These are phyloP conservation scores for Plantago lanceolata DNA, from an alignment of 305 asterid species.

Conservation along the genomic window DNA sequence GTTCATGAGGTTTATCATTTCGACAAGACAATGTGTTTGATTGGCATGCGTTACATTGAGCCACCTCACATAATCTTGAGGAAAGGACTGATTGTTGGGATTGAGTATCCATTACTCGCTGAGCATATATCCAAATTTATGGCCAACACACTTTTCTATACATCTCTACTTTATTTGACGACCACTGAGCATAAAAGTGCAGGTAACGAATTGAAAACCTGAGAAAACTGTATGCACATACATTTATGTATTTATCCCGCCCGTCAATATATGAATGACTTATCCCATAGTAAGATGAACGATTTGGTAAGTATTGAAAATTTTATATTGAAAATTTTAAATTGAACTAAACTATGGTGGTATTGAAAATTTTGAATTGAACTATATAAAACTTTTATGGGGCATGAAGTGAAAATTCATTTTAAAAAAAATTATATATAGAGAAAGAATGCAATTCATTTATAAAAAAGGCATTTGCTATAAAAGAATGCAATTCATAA, in stretches of 20 bases:
- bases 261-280: background rate
- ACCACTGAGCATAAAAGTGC: slow-evolving; percentile 84
- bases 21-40: slow-evolving; percentile 75
- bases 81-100: slow-evolving; percentile 84
- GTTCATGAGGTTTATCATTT: slow-evolving; percentile 97
- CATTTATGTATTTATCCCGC: slow-evolving; percentile 1
- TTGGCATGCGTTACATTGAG: slow-evolving; percentile 86
- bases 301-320: too few species aligned
- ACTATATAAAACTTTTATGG: too few species aligned
- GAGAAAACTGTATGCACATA: background rate
- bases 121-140: slow-evolving; percentile 73
- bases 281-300: too few species aligned
- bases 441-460: too few species aligned
- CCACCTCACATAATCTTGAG: slow-evolving; percentile 92
- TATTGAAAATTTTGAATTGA: too few species aligned
- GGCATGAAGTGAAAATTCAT: too few species aligned
- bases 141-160: slow-evolving; percentile 79
- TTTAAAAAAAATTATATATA: too few species aligned
- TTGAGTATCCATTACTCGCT: slow-evolving; percentile 80
- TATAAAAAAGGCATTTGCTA: too few species aligned
- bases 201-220: slow-evolving; percentile 39
- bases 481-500: too few species aligned
- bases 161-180: slow-evolving; percentile 82
- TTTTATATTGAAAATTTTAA: too few species aligned
- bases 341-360: too few species aligned